phyloP scores from a whole-genome alignment of 2,329 filamentous ascomycete genomes.

The Paecilomyces niveus region DNA sequence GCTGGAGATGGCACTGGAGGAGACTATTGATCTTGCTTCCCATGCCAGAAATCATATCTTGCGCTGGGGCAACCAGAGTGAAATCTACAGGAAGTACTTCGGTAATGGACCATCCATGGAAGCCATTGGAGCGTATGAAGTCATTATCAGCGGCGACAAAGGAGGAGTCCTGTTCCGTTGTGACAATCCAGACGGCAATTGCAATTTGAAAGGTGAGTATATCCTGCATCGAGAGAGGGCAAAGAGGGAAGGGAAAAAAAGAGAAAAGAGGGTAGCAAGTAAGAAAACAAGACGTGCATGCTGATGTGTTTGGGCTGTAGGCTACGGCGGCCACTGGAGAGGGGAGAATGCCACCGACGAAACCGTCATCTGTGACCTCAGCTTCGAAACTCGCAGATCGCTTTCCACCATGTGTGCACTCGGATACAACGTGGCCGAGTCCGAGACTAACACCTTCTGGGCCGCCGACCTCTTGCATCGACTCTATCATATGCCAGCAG shows the following conservation, averaged over 20 bases:
- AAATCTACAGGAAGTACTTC: slow-evolving; percentile 61
- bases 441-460: slow-evolving; percentile 56
- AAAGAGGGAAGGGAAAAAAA: not conserved
- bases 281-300: not conserved
- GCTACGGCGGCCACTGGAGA: slow-evolving; percentile 62
- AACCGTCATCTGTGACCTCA: slow-evolving; percentile 62
- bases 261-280: not conserved
- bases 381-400: slow-evolving; percentile 51
- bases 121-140: slow-evolving; percentile 57
- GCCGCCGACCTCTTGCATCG: slow-evolving; percentile 62
- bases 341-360: slow-evolving; percentile 58
- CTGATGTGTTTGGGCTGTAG: slow-evolving; percentile 26
- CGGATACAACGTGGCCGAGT: slow-evolving; percentile 55
- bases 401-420: slow-evolving; percentile 55
- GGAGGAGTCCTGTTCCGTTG: slow-evolving; percentile 56
- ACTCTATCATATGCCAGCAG: slow-evolving; percentile 54
- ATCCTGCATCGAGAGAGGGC: not conserved
- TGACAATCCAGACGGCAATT: slow-evolving; percentile 62
- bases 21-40: slow-evolving; percentile 50
- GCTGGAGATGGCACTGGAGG: slow-evolving; percentile 50
- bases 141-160: slow-evolving; percentile 53
- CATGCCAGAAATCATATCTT: slow-evolving; percentile 56
- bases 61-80: slow-evolving; percentile 46
- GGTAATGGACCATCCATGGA: slow-evolving; percentile 52
- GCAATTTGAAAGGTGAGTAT: slow-evolving; percentile 41